A percentile compares a stretch with the other conserved stretches of the same genome.
Evolutionary conservation across 2,329 filamentous ascomycete species (phyloP).

Genomic region (Sporothrix pallida): DNA sequence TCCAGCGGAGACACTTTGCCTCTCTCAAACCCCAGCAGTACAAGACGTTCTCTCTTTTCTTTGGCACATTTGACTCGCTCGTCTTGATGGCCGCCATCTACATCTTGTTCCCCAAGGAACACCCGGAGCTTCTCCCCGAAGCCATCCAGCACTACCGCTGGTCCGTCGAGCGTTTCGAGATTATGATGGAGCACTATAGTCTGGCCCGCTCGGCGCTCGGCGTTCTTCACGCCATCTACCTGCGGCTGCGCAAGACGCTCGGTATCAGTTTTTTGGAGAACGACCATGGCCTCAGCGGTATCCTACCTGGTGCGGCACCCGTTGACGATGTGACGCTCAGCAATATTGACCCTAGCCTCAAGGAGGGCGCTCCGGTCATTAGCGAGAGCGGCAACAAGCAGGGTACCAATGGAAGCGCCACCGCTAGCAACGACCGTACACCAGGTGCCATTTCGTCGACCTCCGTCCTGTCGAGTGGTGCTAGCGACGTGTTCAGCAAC

Average conservation of each 20-base stretch:
- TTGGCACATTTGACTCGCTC: constrained; percentile 68
- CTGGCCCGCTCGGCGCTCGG: constrained; percentile 61
- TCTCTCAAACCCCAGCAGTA: constrained; percentile 58
- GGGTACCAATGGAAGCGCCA: constrained; percentile 15
- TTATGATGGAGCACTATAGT: constrained; percentile 59
- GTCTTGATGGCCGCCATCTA: constrained; percentile 66
- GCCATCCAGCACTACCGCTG: constrained; percentile 64
- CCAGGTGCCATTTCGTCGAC: constrained; percentile 29
- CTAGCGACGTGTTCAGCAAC: constrained; percentile 33
- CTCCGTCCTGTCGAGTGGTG: constrained; percentile 27
- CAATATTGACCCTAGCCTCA: constrained; percentile 38
- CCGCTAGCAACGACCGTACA: constrained; percentile 18
- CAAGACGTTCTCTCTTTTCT: constrained; percentile 63
- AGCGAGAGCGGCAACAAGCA: not conserved
- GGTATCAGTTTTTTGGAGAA: constrained; percentile 44
- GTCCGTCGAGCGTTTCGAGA: constrained; percentile 63
- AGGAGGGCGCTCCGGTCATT: constrained; percentile 27
- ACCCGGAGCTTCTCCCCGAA: constrained; percentile 53
- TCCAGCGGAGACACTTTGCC: constrained; percentile 58
- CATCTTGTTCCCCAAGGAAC: constrained; percentile 64
- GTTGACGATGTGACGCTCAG: constrained; percentile 36
- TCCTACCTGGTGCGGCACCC: constrained; percentile 18
- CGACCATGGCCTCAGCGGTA: constrained; percentile 33
- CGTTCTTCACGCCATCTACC: constrained; percentile 61
- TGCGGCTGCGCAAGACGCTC: constrained; percentile 59